phyloP scores from a whole-genome alignment of 2,329 filamentous ascomycete species.

The Metarhizium anisopliae region DNA sequence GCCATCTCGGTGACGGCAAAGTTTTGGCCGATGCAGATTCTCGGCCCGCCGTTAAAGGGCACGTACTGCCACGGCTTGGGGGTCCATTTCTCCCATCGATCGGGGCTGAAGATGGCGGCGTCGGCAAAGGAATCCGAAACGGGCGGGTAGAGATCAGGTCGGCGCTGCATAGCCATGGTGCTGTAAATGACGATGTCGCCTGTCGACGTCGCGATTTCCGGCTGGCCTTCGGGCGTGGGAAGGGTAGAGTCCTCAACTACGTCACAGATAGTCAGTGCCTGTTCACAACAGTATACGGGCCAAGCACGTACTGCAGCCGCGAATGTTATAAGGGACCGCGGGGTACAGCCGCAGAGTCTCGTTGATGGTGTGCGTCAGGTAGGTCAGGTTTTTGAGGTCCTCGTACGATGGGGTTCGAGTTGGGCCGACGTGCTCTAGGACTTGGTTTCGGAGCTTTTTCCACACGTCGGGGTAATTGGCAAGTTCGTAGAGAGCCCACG shows the following conservation, averaged over 20 bases:
- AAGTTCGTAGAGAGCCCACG: conserved; percentile 77
- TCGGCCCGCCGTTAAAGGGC: conserved; percentile 65
- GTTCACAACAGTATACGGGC: not conserved
- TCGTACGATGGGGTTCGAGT: conserved; percentile 59
- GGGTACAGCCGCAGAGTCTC: conserved; percentile 74
- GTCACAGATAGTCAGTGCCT: conserved; percentile 24
- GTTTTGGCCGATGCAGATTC: conserved; percentile 72
- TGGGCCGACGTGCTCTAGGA: conserved; percentile 56
- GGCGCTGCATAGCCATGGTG: conserved; percentile 64
- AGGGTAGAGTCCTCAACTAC: conserved; percentile 64
- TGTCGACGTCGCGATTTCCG: conserved; percentile 53
- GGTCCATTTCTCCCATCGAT: conserved; percentile 56
- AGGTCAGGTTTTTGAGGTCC: conserved; percentile 81
- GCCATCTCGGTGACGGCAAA: conserved; percentile 70
- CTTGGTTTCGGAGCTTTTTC: conserved; percentile 63
- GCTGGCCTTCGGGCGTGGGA: conserved; percentile 55
- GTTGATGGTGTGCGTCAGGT: conserved; percentile 63
- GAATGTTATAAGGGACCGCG: conserved; percentile 69
- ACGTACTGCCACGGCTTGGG: conserved; percentile 63
- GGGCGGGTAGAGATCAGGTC: conserved; percentile 50
- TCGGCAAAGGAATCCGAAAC: conserved; percentile 35
- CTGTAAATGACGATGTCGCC: conserved; percentile 59
- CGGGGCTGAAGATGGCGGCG: conserved; percentile 49
- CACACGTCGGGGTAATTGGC: conserved; percentile 60
- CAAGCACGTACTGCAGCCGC: conserved; percentile 21